Conservation (phyloP, 768 basidiomycete species). For the Boletellus ananiceps region DNA sequence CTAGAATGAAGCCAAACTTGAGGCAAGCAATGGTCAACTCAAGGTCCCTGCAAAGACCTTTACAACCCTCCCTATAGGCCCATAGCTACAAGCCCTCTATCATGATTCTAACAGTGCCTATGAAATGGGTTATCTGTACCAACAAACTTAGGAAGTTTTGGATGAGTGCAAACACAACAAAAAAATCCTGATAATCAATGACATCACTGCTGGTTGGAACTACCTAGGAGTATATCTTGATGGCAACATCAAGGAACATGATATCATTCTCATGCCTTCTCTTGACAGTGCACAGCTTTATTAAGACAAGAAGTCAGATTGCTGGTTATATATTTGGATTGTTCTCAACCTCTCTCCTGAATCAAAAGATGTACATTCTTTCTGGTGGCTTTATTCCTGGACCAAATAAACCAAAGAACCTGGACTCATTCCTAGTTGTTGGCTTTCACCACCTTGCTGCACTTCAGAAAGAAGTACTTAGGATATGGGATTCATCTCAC, state of each 20-base stretch:
- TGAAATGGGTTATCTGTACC: neutral
- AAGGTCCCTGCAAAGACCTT: neutral
- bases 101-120: neutral
- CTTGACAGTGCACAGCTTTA: neutral
- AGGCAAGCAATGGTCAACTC: too few species aligned
- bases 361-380: neutral
- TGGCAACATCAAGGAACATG: neutral
- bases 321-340: conserved; percentile 2
- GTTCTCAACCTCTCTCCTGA: neutral
- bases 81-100: neutral
- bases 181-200: neutral
- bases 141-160: neutral
- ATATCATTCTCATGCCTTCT: neutral
- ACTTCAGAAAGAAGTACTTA: neutral
- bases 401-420: neutral
- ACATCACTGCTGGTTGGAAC: neutral
- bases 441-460: neutral
- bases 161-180: neutral
- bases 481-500: neutral
- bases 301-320: neutral
- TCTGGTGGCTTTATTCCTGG: conserved; percentile 1
- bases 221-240: neutral
- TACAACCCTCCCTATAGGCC: neutral
- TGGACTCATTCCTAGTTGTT: neutral
- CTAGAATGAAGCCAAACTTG: neutral